Conservation (phyloP, 768 basidiomycete species). For the Hericium rajendrae region DNA sequence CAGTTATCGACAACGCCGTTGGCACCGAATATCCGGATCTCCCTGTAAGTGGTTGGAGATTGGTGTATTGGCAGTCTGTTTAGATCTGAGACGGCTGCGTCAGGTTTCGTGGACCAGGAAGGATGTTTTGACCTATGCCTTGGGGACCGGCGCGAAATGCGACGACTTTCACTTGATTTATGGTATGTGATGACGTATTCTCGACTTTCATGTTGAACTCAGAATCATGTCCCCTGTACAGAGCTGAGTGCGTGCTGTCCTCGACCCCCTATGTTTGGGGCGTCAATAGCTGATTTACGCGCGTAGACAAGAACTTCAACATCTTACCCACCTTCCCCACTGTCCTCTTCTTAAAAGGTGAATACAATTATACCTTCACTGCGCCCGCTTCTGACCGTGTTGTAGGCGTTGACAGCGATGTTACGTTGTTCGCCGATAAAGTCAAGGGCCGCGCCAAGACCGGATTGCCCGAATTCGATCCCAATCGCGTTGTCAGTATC, state of each 20-base stretch:
- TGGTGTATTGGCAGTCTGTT: neutral
- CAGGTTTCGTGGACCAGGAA: conserved; percentile 82
- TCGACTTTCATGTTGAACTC: neutral
- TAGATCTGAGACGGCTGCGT: neutral
- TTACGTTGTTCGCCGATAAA: conserved; percentile 56
- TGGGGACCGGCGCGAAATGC: conserved; percentile 74
- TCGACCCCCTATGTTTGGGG: neutral
- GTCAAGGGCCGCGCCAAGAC: conserved; percentile 28
- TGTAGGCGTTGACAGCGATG: conserved; percentile 48
- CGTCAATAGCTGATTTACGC: neutral
- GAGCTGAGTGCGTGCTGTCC: conserved; percentile 18
- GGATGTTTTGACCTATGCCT: conserved; percentile 70
- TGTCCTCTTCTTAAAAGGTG: conserved; percentile 63
- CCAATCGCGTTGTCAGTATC: conserved; percentile 53
- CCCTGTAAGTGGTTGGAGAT: conserved; percentile 37
- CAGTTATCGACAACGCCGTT: conserved; percentile 47
- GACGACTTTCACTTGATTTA: conserved; percentile 65
- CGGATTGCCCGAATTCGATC: conserved; percentile 61
- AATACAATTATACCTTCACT: conserved; percentile 1
- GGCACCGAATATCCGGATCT: conserved; percentile 44
- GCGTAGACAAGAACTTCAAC: conserved; percentile 54
- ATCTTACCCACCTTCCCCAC: conserved; percentile 84
- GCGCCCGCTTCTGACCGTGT: too few relatives aligned
- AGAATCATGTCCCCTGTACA: conserved; percentile 1
- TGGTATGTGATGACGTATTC: conserved; percentile 32